phyloP scores from a whole-genome alignment of 257 asterid genomes.

The Orobanche coerulescens region DNA sequence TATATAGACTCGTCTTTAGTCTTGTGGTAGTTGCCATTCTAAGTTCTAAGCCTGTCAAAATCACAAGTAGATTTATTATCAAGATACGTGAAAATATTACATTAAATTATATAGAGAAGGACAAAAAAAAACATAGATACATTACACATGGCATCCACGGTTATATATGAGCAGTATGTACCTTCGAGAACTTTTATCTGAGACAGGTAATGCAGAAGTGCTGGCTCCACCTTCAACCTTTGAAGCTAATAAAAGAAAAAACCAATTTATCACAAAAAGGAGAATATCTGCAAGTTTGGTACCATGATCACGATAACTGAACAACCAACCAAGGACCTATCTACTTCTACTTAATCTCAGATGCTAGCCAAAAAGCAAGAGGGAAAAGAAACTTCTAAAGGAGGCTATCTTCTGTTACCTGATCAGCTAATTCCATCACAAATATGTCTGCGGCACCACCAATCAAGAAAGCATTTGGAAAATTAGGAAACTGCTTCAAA shows the following conservation, averaged over 20 bases:
- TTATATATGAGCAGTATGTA: constrained; percentile 29
- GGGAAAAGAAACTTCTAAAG: constrained; percentile 20
- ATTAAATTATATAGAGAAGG: not conserved
- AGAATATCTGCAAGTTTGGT: not conserved
- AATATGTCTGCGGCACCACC: constrained; percentile 75
- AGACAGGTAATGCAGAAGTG: constrained; percentile 83
- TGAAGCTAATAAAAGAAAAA: constrained; percentile 54
- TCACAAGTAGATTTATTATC: not conserved
- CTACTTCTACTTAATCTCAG: not conserved
- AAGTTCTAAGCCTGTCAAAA: constrained; percentile 66
- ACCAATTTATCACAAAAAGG: constrained; percentile 18
- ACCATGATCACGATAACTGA: constrained; percentile 32
- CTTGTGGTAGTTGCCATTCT: constrained; percentile 87
- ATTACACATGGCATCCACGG: not conserved
- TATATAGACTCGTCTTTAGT: constrained; percentile 82
- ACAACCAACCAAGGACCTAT: constrained; percentile 15
- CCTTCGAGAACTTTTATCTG: constrained; percentile 71
- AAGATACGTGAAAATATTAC: not conserved
- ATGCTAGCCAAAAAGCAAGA: not conserved
- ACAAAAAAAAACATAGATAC: not conserved
- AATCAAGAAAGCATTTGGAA: constrained; percentile 79
- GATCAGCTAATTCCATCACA: constrained; percentile 85
- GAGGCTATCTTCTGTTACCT: constrained; percentile 36
- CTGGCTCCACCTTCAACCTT: constrained; percentile 95
- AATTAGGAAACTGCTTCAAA: constrained; percentile 73